Evolutionary conservation across 495 filamentous ascomycete genomes (phyloP).

Genomic region (Neurospora sp.): DNA sequence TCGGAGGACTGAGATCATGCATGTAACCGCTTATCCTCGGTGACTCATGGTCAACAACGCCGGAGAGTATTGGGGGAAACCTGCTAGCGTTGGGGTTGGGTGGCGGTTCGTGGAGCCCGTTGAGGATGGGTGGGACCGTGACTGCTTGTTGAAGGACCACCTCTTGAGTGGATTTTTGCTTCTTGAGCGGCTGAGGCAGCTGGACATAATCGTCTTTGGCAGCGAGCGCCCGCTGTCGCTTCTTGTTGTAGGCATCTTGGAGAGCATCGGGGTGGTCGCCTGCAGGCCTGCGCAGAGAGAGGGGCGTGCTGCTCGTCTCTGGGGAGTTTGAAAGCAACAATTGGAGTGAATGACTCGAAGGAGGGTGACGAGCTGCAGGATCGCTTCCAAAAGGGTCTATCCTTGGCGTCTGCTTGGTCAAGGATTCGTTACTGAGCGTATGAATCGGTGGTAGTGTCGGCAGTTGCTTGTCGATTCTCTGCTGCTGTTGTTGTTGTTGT

Average conservation of each 20-base stretch:
- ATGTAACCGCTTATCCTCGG: conserved; percentile 5
- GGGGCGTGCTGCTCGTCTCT: conserved; percentile 23
- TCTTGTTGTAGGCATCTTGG: conserved; percentile 34
- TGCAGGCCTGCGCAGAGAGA: conserved; percentile 37
- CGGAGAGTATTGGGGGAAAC: conserved; percentile 60
- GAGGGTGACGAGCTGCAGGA: conserved; percentile 1
- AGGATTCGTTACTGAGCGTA: conserved; percentile 19
- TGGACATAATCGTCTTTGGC: conserved; percentile 46
- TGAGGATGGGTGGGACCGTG: conserved; percentile 50
- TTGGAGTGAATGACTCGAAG: conserved; percentile 17
- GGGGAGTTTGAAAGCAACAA: conserved; percentile 16
- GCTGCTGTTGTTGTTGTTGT: conserved; percentile 2
- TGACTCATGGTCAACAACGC: conserved; percentile 33
- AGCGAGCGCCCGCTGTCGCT: conserved; percentile 28
- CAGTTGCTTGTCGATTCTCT: conserved; percentile 23
- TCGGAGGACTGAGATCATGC: conserved; percentile 15
- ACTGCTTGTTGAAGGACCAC: conserved; percentile 9
- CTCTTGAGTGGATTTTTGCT: conserved; percentile 41
- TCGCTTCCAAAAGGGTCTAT: conserved; percentile 10
- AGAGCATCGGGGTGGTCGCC: conserved; percentile 26
- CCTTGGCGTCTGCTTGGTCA: conserved; percentile 1
- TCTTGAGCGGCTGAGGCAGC: conserved; percentile 47
- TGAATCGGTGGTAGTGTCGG: conserved; percentile 28
- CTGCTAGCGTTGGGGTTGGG: conserved; percentile 63
- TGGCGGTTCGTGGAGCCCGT: conserved; percentile 66